These are phyloP conservation scores for Inosperma sp. DNA, from an alignment of 768 basidiomycete genomes.

Conservation along the genomic window DNA sequence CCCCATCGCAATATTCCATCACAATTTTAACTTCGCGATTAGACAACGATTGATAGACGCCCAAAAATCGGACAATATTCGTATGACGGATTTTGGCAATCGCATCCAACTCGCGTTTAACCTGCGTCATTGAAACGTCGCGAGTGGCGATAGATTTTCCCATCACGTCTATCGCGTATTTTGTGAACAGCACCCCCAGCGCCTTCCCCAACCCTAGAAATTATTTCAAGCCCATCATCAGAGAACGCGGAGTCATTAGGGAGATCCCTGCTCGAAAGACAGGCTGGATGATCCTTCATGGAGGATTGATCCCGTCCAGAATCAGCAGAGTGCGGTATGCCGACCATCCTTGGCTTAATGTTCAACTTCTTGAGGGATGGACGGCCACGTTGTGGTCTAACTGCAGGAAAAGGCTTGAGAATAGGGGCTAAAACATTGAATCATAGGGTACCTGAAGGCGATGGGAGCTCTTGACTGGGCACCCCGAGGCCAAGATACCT, in stretches of 20 bases:
- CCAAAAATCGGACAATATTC: constrained; percentile 89
- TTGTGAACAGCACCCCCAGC: constrained; percentile 95
- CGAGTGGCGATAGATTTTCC: constrained; percentile 77
- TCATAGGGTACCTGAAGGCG: background rate
- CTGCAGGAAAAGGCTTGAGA: background rate
- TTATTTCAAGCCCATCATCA: constrained; percentile 68
- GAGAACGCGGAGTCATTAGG: constrained; percentile 23
- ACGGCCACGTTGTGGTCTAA: background rate
- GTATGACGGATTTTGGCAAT: constrained; percentile 75
- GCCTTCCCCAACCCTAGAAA: constrained; percentile 82
- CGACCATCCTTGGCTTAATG: constrained; percentile 4
- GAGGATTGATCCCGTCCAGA: constrained; percentile 2
- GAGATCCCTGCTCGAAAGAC: constrained; percentile 4
- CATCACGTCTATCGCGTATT: constrained; percentile 76
- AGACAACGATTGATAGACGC: constrained; percentile 82
- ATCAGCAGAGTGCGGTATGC: constrained; percentile 1
- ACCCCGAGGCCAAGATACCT: background rate
- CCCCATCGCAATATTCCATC: constrained; percentile 88
- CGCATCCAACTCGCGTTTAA: constrained; percentile 87
- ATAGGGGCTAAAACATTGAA: constrained; percentile 5
- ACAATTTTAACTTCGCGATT: constrained; percentile 91
- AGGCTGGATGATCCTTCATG: constrained; percentile 6
- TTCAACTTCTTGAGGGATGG: constrained; percentile 4
- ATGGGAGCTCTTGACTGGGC: background rate
- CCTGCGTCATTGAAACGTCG: constrained; percentile 41